Percentiles rank a stretch among this genome's conserved stretches.
These are phyloP conservation scores for Gardenia jasminoides DNA, from an alignment of 257 asterid species.

Conservation along the genomic window DNA sequence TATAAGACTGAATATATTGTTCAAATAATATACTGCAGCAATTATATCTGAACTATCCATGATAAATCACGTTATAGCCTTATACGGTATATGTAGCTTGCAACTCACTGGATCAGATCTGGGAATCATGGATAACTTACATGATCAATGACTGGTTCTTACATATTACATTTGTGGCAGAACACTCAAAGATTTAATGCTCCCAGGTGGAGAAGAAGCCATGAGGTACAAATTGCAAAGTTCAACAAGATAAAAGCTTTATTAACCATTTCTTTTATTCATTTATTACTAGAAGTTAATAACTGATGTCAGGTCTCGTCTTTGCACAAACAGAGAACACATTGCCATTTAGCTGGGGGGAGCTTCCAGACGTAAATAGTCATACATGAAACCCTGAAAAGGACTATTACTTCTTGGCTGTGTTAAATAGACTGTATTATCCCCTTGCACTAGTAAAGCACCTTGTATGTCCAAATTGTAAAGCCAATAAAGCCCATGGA, in stretches of 20 bases:
- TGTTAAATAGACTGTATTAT: slow-evolving; percentile 50
- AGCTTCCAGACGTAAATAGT: slow-evolving; percentile 66
- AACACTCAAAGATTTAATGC: background rate
- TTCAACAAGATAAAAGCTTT: background rate
- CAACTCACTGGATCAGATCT: background rate
- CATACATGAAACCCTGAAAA: slow-evolving; percentile 70
- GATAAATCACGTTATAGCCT: background rate
- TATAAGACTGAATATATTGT: background rate
- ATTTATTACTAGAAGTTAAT: background rate
- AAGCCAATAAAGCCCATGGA: slow-evolving; percentile 76
- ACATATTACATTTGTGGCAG: background rate
- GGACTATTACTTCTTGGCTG: slow-evolving; percentile 56
- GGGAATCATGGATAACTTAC: background rate
- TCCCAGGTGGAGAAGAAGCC: background rate
- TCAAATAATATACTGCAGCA: background rate
- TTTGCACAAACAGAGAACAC: slow-evolving; percentile 5
- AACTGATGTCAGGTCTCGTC: background rate
- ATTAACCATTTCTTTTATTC: background rate
- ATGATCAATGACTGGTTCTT: background rate
- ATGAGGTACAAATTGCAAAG: background rate
- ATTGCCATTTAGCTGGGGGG: slow-evolving; percentile 25
- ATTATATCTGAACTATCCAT: background rate
- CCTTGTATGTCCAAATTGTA: slow-evolving; percentile 49
- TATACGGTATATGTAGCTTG: background rate
- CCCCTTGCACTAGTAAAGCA: slow-evolving; percentile 37